Evolutionary conservation across 2,329 filamentous ascomycete species (phyloP), one percentile per base, ranked within the genome.

Genomic region (Aspergillus sp.): DNA sequence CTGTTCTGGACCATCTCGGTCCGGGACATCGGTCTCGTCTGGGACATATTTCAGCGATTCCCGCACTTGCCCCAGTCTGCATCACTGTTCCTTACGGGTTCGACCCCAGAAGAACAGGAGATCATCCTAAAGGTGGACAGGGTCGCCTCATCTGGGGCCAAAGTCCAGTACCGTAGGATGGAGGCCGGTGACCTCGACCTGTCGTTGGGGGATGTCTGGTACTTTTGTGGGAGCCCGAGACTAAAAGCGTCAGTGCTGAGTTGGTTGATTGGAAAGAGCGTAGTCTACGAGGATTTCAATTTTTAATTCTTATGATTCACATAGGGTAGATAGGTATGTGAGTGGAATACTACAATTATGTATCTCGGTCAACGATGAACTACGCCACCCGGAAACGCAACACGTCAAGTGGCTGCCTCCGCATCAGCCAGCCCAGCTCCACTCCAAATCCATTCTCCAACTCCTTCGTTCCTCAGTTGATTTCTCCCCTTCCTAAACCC

Each of bases 1-100:
- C 65, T 94, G 4, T 75, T 91, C 1, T 95, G 90, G 91, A 86
- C 83, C 1, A 60, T 92, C 3, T 76, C 80, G 5, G 68, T 70
- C 0, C 78, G 76, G 2, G 91, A 95, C 69, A 50, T 89, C 1
- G 76, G 76, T 0, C 69, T 94, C 1, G 87, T 85, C 0, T 62
- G 76, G 1, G 83, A 90, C 57, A 76, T 78, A 0, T 77, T 94
- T 38, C 65, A 73, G 20, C 71, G 68, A 31, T 77, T 82, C 53
- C 75, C 76, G 0, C 76, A 74, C 0, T 69, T 94, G 10, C 81
- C 76, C 0, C 52, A 53, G 0, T 75, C 75, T 14, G 81, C 86
- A 21, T 79, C 59, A 13, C 58, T 94, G 1, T 94, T 88, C 59
- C 69, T 93, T 5, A 91, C 89, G 0, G 79, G 83, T 0, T 57